Base-by-base conservation (phyloP, 2,329 filamentous ascomycete genomes). In the Cladophialophora yegresii region DNA sequence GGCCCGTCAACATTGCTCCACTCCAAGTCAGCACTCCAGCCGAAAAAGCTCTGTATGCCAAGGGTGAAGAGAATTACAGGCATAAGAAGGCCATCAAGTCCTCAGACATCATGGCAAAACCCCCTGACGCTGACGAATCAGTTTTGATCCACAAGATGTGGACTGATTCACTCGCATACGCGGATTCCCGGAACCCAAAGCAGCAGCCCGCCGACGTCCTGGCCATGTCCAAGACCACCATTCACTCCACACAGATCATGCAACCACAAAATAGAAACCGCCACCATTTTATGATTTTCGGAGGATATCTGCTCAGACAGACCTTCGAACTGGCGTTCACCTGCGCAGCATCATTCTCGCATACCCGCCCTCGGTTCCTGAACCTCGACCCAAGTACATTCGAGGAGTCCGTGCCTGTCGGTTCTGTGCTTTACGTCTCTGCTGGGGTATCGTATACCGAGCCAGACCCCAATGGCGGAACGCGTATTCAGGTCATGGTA, bases 301-400 rank as follows among this genome's bases (percentile, higher is more conserved):
- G 89, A 58, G 89, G 89, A 13, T 91, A 88, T 73, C 82, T 91
- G 10, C 80, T 92, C 10, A 89, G 90, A 73, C 86, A 89, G 72
- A 89, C 88, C 0, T 91, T 91, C 71, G 89, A 92, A 76, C 81
- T 91, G 6, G 89, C 89, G 1, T 92, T 91, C 77, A 90, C 88
- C 74, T 89, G 87, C 72, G 88, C 87, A 0, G 87, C 89, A 1
- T 85, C 85, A 8, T 90, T 90, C 72, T 85, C 88, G 0, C 88
- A 90, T 72, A 83, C 84, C 1, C 81, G 88, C 2, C 89, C 89
- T 1, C 88, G 85, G 16, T 91, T 91, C 79, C 80, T 91, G 58
- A 88, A 86, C 7, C 84, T 91, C 36, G 89, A 91, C 68, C 89
- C 89, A 0, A 88, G 85, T 67, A 91, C 88, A 0, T 91, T 92